A percentile compares a stretch with the other conserved stretches of the same genome.
Conservation (phyloP, 1,139 yeast genomes). For the Kodamaea derodonti region DNA sequence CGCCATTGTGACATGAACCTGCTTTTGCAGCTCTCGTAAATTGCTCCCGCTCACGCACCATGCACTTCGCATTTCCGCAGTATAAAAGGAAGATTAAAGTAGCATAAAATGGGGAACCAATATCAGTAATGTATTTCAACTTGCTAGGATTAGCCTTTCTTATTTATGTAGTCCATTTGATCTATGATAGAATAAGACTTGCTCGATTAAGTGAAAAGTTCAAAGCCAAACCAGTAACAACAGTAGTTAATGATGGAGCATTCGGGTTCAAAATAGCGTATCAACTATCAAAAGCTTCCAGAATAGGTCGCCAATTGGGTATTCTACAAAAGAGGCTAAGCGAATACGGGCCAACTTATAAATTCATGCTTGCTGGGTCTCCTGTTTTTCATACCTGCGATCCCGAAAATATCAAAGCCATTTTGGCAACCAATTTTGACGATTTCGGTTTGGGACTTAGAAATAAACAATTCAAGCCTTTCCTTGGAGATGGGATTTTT, state of each 20-base stretch:
- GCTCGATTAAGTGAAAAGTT: conserved; percentile 3
- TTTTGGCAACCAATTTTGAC: conserved; percentile 43
- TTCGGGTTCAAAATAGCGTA: conserved; percentile 12
- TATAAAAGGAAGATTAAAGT: no score
- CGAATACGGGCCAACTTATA: conserved; percentile 10
- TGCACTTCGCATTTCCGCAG: no score
- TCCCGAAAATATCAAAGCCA: conserved; percentile 33
- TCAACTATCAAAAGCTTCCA: conserved; percentile 2
- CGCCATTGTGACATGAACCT: no score
- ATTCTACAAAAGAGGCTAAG: conserved; percentile 3
- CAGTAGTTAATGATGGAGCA: conserved; percentile 8
- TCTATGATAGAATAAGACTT: no score
- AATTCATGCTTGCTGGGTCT: conserved; percentile 13
- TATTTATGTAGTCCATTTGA: no score
- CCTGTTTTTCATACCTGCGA: conserved; percentile 16
- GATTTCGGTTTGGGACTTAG: conserved; percentile 52
- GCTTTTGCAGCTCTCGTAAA: no score
- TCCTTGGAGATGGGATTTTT: conserved; percentile 57
- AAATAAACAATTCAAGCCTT: conserved; percentile 37
- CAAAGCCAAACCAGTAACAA: conserved; percentile 10
- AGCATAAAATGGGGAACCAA: no score
- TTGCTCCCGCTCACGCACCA: no score
- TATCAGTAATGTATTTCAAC: no score
- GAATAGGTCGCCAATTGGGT: conserved; percentile 4
- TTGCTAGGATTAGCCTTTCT: no score